Evolutionary conservation across 2,329 filamentous ascomycete genomes (phyloP), one percentile per base, ranked within the genome.

Genomic region (Didymella exigua): DNA sequence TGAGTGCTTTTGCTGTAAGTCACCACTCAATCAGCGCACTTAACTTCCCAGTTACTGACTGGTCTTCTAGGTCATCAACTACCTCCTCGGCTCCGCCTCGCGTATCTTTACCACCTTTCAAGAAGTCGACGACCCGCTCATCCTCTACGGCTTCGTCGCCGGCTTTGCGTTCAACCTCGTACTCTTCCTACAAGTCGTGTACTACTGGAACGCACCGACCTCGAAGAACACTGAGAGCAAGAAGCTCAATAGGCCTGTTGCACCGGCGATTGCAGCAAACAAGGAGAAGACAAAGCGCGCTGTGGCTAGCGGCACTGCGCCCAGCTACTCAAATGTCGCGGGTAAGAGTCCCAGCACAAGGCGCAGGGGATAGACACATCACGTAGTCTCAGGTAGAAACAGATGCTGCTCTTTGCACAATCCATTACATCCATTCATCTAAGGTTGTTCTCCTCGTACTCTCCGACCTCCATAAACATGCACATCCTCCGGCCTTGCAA

Each of bases 51-150:
- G 6, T 23, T 14, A 31, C 49, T 52, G 48, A 49, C 46, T 24
- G 18, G 34, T 5, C 7, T 29, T 10, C 19, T 68, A 97, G 93
- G 92, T 99, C 66, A 96, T 99, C 84, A 98, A 97, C 82, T 99
- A 96, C 78, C 90, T 99, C 69, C 82, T 88, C 66, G 95, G 96
- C 33, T 96, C 92, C 37, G 85, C 98, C 54, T 90, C 91, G 23
- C 90, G 95, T 73, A 96, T 99, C 79, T 99, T 97, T 78, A 99
- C 95, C 27, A 99, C 96, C 8, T 81, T 99, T 54, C 93, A 98
- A 72, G 95, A 99, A 81, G 95, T 99, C 56, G 90, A 96, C 75
- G 95, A 99, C 77, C 93, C 93, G 78, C 83, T 98, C 55, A 98
- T 99, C 68, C 84, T 99, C 23, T 98, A 96, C 78, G 90, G 93